These are phyloP conservation scores for Stagonosporopsis vannaccii DNA, from an alignment of 2,329 filamentous ascomycete genomes.

Conservation along the genomic window DNA sequence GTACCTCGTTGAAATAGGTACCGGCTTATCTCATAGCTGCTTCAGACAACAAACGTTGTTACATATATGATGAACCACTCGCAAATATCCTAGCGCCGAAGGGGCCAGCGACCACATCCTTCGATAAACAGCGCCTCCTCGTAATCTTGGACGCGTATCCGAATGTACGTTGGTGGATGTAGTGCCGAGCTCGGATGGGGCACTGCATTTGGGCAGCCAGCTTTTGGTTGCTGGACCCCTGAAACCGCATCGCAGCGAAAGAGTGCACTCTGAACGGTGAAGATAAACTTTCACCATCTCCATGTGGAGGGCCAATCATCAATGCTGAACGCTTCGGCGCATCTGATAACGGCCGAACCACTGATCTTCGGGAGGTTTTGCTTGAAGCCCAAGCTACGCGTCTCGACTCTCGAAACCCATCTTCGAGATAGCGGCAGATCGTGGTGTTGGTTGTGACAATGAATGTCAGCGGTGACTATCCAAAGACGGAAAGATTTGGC, in stretches of 20 bases:
- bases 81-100: constrained; percentile 4
- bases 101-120: not conserved
- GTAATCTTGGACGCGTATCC: constrained; percentile 3
- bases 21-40: constrained; percentile 17
- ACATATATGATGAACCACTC: not conserved
- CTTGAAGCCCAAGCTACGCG: constrained; percentile 8
- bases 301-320: constrained; percentile 1
- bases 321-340: constrained; percentile 12
- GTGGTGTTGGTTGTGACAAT: constrained; percentile 5
- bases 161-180: constrained; percentile 6
- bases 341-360: constrained; percentile 10
- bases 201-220: constrained; percentile 8
- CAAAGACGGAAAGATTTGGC: constrained; percentile 10
- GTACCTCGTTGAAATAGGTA: constrained; percentile 20
- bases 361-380: constrained; percentile 1
- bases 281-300: constrained; percentile 2
- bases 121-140: constrained; percentile 8
- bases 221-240: constrained; percentile 1
- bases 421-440: constrained; percentile 13
- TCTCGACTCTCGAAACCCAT: constrained; percentile 9
- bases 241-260: constrained; percentile 1
- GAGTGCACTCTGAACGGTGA: constrained; percentile 9
- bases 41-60: constrained; percentile 16
- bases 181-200: constrained; percentile 1
- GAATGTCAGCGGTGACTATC: constrained; percentile 2